Conservation (phyloP, 441 rosid genomes). For the Populus hybrid region DNA sequence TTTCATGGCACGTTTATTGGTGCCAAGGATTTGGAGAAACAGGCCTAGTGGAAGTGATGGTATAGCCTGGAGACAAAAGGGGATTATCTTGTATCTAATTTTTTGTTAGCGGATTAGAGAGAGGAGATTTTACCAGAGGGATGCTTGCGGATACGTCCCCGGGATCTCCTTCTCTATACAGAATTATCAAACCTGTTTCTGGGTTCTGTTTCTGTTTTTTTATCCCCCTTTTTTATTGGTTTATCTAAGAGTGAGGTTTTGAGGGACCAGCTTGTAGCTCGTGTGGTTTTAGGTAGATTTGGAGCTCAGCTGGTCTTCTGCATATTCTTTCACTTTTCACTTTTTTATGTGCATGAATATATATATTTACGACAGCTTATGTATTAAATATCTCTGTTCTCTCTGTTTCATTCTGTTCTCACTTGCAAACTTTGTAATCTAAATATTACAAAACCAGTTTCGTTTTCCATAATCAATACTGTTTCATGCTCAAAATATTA, state of each 20-base stretch:
- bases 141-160: conserved; percentile 37
- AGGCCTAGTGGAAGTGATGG: conserved; percentile 26
- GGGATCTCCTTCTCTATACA: conserved; percentile 28
- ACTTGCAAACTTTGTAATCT: not conserved
- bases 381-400: not conserved
- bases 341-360: not conserved
- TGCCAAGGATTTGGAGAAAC: conserved; percentile 47
- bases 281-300: conserved; percentile 35
- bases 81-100: not conserved
- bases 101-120: not conserved
- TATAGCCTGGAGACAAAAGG: not conserved
- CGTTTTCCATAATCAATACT: not conserved
- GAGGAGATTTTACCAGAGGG: conserved; percentile 39
- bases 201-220: not conserved
- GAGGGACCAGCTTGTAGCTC: conserved; percentile 54
- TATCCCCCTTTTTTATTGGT: not conserved
- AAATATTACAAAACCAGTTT: not conserved
- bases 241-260: conserved; percentile 14
- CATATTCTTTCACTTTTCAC: conserved; percentile 2
- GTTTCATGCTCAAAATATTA: not conserved
- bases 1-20: conserved; percentile 79
- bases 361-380: not conserved
- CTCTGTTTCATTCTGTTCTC: not conserved
- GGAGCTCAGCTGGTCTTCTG: conserved; percentile 55
- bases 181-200: conserved; percentile 19